Evolutionary conservation across 192 early-diverging fungal genomes (phyloP), one percentile per base, ranked within the genome.

Genomic region (Coemansia sp.): DNA sequence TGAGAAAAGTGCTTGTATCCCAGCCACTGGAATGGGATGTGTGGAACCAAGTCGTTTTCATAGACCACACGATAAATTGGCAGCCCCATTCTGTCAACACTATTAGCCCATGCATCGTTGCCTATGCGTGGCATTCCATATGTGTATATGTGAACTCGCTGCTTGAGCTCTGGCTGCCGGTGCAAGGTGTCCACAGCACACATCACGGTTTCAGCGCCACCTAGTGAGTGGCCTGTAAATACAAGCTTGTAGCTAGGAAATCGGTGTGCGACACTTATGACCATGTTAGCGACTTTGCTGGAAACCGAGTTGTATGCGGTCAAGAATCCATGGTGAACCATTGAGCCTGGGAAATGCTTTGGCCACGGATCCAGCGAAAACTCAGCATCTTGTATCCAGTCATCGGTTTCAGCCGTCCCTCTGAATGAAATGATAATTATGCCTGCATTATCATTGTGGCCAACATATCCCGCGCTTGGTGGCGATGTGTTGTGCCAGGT

Each of bases 141-240:
- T 23, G 81, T 83, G 62, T 82, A 82, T 4, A 82, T 65, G 63
- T 67, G 67, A 5, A 65, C 43, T 45, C 75, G 64, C n/a, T 36
- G n/a, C 45, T 63, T 67, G 20, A 82, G 50, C 39, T 68, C 63
- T 1, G 80, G 75, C 8, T 37, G 20, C 31, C 40, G 62, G 31
- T 43, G 24, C 42, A 75, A 37, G 8, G 72, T 42, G 38, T 83
- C 76, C 1, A 77, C 72, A 13, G 73, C 76, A 35, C 73, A 75
- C 38, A 83, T 36, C n/a, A 69, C 73, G 5, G 81, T 36, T 55
- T 75, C 70, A 3, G 81, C 81, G 11, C 81, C 81, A 38, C 81
- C 81, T 4, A 83, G 76, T n/a, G 81, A 83, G 34, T 83, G 81
- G 0, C 81, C 81, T 5, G 81, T 79, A 61, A 83, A 77, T 35